Conservation (phyloP, 768 basidiomycete species). For the Podaxis sp. region DNA sequence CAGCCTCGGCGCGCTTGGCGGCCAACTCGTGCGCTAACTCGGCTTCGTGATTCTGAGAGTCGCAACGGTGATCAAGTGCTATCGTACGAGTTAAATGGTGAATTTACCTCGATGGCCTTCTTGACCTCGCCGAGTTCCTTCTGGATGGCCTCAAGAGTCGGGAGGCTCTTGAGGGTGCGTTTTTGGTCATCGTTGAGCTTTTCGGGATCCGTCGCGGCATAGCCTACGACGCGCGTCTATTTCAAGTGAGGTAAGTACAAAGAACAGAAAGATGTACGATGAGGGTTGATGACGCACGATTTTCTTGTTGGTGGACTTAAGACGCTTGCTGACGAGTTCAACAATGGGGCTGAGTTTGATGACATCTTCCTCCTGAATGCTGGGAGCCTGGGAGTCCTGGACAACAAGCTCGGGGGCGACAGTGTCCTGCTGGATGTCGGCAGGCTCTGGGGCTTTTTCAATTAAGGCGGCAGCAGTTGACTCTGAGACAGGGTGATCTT, state of each 20-base stretch:
- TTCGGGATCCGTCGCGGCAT: constrained; percentile 63
- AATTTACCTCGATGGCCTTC: constrained; percentile 76
- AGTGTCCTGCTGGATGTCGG: constrained; percentile 46
- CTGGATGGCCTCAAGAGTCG: constrained; percentile 72
- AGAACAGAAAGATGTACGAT: constrained; percentile 8
- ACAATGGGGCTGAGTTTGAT: constrained; percentile 68
- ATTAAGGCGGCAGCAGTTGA: constrained; percentile 41
- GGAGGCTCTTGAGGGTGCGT: constrained; percentile 67
- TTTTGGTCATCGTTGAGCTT: constrained; percentile 90
- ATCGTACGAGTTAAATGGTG: neutral
- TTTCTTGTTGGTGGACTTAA: constrained; percentile 80
- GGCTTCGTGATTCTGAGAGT: constrained; percentile 56
- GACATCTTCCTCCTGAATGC: constrained; percentile 45
- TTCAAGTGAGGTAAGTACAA: constrained; percentile 17
- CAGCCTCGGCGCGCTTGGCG: constrained; percentile 53
- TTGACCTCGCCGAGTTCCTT: constrained; percentile 85
- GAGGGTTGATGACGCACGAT: constrained; percentile 51
- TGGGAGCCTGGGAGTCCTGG: constrained; percentile 38
- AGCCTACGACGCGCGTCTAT: constrained; percentile 72
- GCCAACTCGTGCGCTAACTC: constrained; percentile 59
- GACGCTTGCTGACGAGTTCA: constrained; percentile 77
- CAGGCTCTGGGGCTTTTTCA: constrained; percentile 50
- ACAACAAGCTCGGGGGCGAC: constrained; percentile 47
- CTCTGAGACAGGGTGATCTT: constrained; percentile 49
- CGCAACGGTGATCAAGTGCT: constrained; percentile 15